A percentile compares a stretch with the other conserved stretches of the same genome.
phyloP scores from a whole-genome alignment of 2,329 filamentous ascomycete genomes.

The Botryotinia narcissicola region DNA sequence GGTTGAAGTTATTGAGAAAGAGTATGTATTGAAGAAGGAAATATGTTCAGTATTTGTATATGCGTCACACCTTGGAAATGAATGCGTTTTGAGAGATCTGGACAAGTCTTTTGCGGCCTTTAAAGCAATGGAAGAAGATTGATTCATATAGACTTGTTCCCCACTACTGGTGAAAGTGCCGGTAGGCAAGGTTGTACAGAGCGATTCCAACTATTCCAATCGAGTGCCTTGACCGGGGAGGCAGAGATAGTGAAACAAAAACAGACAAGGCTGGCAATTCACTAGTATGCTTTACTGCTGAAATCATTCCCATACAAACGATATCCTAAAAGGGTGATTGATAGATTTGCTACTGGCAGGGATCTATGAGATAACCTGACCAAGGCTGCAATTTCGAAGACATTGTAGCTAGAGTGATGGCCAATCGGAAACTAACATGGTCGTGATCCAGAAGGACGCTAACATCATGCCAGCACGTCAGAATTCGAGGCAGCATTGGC shows the following conservation, averaged over 20 bases:
- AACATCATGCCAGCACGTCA: slow-evolving; percentile 9
- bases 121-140: slow-evolving; percentile 6
- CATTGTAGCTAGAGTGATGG: background rate
- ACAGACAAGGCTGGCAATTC: slow-evolving; percentile 8
- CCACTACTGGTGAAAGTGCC: slow-evolving; percentile 2
- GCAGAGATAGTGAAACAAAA: slow-evolving; percentile 16
- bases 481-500: slow-evolving; percentile 13
- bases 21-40: background rate
- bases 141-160: slow-evolving; percentile 15
- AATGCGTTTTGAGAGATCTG: slow-evolving; percentile 14
- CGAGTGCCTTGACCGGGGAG: slow-evolving; percentile 10
- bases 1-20: background rate
- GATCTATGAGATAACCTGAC: slow-evolving; percentile 4
- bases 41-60: slow-evolving; percentile 15
- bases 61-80: background rate
- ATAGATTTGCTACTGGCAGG: background rate
- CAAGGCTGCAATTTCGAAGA: slow-evolving; percentile 16
- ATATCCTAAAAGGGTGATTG: slow-evolving; percentile 10
- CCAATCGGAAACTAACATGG: slow-evolving; percentile 11
- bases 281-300: slow-evolving; percentile 10
- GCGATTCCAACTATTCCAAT: slow-evolving; percentile 18
- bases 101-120: background rate
- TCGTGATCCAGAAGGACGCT: background rate
- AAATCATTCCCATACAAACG: slow-evolving; percentile 1
- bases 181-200: background rate